Evolutionary conservation across 257 asterid species (phyloP), one percentile per base, ranked within the genome.

Genomic region (Lycium barbarum): DNA sequence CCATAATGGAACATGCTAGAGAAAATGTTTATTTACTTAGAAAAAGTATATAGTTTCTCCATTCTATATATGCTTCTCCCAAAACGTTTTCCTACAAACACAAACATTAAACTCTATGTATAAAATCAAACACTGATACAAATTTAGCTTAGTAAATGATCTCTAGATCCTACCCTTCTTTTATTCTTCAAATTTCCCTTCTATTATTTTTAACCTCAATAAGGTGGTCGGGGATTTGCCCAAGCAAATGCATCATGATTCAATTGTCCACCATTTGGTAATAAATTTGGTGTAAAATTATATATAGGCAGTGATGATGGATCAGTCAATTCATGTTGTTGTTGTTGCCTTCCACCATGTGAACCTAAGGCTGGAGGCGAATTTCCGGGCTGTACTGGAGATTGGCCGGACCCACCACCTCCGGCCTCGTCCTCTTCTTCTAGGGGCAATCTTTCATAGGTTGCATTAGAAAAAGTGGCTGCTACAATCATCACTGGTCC

Each of bases 401-500:
- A 78, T 22, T 78, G 82, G 49, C 33, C 20, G 17, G 65, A 10
- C 0, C 57, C 73, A 11, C 84, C 85, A 2, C 81, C 91, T 7
- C 54, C 87, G 11, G 12, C 86, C 11, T 86, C 89, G 2, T 86
- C 93, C 54, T 88, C 95, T 35, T 91, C 95, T 40, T 87, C 93
- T 4, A 92, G 83, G 2, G 97, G 95, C 87, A 93, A 86, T 81
- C 91, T 91, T 54, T 92, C 97, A 55, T 93, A 93, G 18, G 93
- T 91, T 0, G 97, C 95, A 54, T 92, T 91, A 11, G 91, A 88
- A 67, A 93, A 93, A 9, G 94, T 93, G 0, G 95, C 94, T 1
- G 97, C 94, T 20, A 92, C 86, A 3, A 93, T 84, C 87, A 92
- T 79, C 18, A 93, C 94, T 0, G 97, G 94, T 13, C 95, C 97